These are phyloP conservation scores for Hypoxylon lienhwacheense DNA, from an alignment of 495 filamentous ascomycete genomes.

Conservation along the genomic window DNA sequence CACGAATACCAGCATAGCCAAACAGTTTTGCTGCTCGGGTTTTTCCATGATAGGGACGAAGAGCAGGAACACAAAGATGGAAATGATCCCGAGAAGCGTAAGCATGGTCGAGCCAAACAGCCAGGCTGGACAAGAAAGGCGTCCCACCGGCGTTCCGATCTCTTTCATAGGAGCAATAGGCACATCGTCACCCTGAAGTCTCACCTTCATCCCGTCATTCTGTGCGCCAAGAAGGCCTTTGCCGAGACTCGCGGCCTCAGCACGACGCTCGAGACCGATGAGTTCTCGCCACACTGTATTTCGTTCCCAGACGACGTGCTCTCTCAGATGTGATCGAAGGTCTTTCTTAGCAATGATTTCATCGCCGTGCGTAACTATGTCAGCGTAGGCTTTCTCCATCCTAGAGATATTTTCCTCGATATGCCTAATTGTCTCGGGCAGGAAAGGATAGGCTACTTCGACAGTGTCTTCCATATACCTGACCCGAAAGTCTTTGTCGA, in stretches of 20 bases:
- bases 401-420: slow-evolving; percentile 69
- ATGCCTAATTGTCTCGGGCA: slow-evolving; percentile 63
- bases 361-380: slow-evolving; percentile 79
- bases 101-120: slow-evolving; percentile 79
- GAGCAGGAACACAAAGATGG: slow-evolving; percentile 72
- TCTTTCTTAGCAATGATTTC: slow-evolving; percentile 73
- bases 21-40: slow-evolving; percentile 90
- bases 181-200: slow-evolving; percentile 80
- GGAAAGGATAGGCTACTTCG: slow-evolving; percentile 74
- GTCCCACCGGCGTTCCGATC: slow-evolving; percentile 78
- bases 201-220: slow-evolving; percentile 64
- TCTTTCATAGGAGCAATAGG: slow-evolving; percentile 59
- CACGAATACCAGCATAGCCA: slow-evolving; percentile 91
- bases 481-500: slow-evolving; percentile 74
- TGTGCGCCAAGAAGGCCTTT: slow-evolving; percentile 78
- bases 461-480: slow-evolving; percentile 76
- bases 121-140: slow-evolving; percentile 75
- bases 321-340: slow-evolving; percentile 84
- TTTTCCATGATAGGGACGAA: slow-evolving; percentile 75
- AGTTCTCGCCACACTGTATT: slow-evolving; percentile 99
- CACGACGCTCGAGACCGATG: slow-evolving; percentile 96
- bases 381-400: slow-evolving; percentile 79
- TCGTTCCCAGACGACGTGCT: slow-evolving; percentile 98
- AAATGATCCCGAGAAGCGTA: slow-evolving; percentile 68
- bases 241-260: slow-evolving; percentile 91